Evolutionary conservation across 345 rosid genomes (phyloP), one percentile per base, ranked within the genome.

Genomic region (Heritiera fomes): DNA sequence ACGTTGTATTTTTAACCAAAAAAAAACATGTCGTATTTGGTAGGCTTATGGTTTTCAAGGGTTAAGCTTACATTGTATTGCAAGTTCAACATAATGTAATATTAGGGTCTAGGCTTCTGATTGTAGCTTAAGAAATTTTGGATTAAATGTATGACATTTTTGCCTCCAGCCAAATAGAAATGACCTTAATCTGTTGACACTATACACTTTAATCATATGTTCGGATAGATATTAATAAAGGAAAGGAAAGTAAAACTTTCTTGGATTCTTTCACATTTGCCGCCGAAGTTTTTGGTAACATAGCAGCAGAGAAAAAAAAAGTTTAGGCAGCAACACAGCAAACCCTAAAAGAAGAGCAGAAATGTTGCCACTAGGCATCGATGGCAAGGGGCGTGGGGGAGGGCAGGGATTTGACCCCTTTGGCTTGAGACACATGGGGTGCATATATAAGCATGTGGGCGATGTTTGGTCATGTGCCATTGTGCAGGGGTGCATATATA

Each of bases 381-480:
- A 1, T 71, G 75, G 61, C 1, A 5, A 32, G 75, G 61, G 75
- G 15, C 4, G 3, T 66, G 14, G 30, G 14, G 30, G 32, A 53
- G 62, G 32, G 63, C 63, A 72, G 34, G 76, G 63, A 72, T 72
- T 72, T 55, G 76, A 72, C 76, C 49, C 18, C 32, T 53, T 72
- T 2, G 38, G 49, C 56, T 10, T 34, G 8, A 10, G 76, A 53
- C 76, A 72, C 76, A 72, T 72, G 49, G 76, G 47, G 9, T 72
- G 76, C 55, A 8, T 38, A 55, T 40, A 40, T n/a, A 73, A 55
- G 76, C 76, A 73, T 34, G 63, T 72, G 76, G 62, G 30, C 30
- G 15, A 53, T 72, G 76, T 72, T 53, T 34, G 28, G 76, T 18
- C 76, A 72, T 38, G 76, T 56, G 23, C 30, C 34, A n/a, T n/a